These are phyloP conservation scores for Exophiala alcalophila DNA, from an alignment of 2,329 filamentous ascomycete genomes.

Conservation along the genomic window DNA sequence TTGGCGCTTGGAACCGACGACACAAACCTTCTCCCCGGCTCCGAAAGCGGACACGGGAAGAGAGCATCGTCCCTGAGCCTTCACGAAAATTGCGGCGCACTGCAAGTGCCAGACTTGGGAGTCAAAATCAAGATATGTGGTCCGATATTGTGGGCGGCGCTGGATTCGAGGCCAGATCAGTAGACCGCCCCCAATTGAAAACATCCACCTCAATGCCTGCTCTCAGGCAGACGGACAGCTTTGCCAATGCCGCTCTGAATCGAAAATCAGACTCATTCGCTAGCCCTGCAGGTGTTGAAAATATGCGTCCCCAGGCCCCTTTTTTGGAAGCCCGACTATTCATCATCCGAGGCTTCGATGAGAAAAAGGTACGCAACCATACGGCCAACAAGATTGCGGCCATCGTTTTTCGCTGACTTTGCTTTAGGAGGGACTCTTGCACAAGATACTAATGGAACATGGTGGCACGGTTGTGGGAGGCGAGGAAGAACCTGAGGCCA, in stretches of 20 bases:
- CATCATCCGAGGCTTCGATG: slow-evolving; percentile 16
- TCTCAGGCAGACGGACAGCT: slow-evolving; percentile 12
- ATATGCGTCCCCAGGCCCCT: too few relatives aligned
- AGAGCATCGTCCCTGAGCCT: slow-evolving; percentile 53
- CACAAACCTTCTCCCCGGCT: slow-evolving; percentile 48
- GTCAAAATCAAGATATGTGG: slow-evolving; percentile 83
- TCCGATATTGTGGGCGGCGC: slow-evolving; percentile 70
- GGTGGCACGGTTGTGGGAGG: slow-evolving; percentile 38
- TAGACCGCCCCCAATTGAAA: slow-evolving; percentile 24
- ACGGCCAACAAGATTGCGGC: not conserved
- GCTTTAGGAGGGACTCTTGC: slow-evolving; percentile 33
- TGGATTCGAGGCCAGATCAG: slow-evolving; percentile 29
- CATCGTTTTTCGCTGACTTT: slow-evolving; percentile 1
- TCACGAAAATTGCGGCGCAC: slow-evolving; percentile 82
- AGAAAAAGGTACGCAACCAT: slow-evolving; percentile 20
- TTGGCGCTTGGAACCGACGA: slow-evolving; percentile 68
- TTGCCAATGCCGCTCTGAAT: not conserved
- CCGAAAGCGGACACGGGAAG: slow-evolving; percentile 60
- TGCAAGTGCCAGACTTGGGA: slow-evolving; percentile 77
- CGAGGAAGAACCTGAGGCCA: slow-evolving; percentile 35
- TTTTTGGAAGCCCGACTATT: slow-evolving; percentile 15
- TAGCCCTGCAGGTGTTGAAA: too few relatives aligned
- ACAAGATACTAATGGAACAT: slow-evolving; percentile 41
- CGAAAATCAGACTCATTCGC: slow-evolving; percentile 1
- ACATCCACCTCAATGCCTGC: slow-evolving; percentile 29